Percentiles rank a stretch among this genome's conserved stretches.
Evolutionary conservation across 345 rosid genomes (phyloP).

Genomic region (Citrus australasica): DNA sequence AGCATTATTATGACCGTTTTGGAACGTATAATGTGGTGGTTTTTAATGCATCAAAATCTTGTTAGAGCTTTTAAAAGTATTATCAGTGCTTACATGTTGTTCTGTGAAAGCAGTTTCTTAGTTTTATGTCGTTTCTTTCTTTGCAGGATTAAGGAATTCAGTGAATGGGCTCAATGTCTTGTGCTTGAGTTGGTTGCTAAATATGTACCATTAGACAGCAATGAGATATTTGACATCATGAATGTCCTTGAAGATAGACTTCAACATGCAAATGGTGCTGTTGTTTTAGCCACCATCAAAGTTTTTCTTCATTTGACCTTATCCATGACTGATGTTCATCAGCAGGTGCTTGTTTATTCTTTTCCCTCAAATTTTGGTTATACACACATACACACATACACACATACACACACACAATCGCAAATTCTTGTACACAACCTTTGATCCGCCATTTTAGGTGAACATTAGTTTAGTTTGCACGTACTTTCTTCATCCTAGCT

Average conservation of each 20-base stretch:
- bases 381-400: too few relatives aligned
- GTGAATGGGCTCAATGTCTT: slow-evolving; percentile 98
- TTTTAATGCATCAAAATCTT: background rate
- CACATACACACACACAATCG: background rate
- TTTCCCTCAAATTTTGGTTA: background rate
- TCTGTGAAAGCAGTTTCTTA: background rate
- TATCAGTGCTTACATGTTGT: background rate
- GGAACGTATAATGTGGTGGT: background rate
- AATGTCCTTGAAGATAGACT: slow-evolving; percentile 99
- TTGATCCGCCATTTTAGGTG: slow-evolving; percentile 1
- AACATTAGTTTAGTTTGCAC: background rate
- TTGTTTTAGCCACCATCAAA: slow-evolving; percentile 87
- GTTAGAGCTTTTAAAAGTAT: background rate
- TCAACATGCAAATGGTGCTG: slow-evolving; percentile 99
- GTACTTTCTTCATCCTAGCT: background rate
- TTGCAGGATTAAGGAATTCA: slow-evolving; percentile 88
- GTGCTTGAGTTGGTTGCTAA: slow-evolving; percentile 89
- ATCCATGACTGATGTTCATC: slow-evolving; percentile 96
- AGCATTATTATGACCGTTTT: background rate
- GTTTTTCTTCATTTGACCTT: slow-evolving; percentile 83
- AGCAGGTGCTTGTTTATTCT: slow-evolving; percentile 54
- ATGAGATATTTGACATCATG: slow-evolving; percentile 96
- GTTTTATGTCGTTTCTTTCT: slow-evolving; percentile 6
- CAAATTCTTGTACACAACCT: slow-evolving; percentile 9
- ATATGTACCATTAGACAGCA: slow-evolving; percentile 79